phyloP scores from a whole-genome alignment of 2,329 filamentous ascomycete species.

The Sclerotinia minor region DNA sequence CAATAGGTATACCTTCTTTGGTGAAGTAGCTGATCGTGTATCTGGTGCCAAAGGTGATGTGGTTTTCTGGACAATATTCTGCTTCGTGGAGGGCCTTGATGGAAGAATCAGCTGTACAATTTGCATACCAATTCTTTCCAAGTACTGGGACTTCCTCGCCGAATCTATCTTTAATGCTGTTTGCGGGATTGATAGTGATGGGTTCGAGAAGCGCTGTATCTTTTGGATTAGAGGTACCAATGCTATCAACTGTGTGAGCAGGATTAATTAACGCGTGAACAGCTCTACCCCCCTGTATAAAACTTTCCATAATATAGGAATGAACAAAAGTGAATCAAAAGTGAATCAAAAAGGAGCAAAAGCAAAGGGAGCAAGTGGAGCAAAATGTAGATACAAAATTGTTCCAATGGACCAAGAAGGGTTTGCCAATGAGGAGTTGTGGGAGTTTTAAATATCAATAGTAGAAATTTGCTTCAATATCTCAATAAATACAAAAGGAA shows the following conservation, averaged over 20 bases:
- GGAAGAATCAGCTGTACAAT: background rate
- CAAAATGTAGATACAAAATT: constrained; percentile 41
- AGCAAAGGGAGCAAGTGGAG: constrained; percentile 25
- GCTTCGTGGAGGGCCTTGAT: background rate
- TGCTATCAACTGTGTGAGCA: constrained; percentile 35
- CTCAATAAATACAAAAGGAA: background rate
- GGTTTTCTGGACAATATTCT: background rate
- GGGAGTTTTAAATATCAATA: background rate
- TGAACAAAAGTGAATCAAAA: constrained; percentile 19
- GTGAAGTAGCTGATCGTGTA: constrained; percentile 12
- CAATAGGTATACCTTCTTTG: background rate
- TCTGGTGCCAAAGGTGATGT: constrained; percentile 16
- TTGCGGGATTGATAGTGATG: constrained; percentile 37
- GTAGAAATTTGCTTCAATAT: background rate
- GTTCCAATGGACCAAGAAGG: constrained; percentile 40
- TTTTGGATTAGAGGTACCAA: background rate
- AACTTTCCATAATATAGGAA: constrained; percentile 35
- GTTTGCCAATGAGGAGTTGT: constrained; percentile 26
- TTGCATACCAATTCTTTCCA: background rate
- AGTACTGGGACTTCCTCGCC: background rate
- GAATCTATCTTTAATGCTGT: background rate
- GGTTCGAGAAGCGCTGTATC: constrained; percentile 17
- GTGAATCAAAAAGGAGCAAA: constrained; percentile 18
- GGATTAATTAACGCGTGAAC: constrained; percentile 31
- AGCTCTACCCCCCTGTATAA: constrained; percentile 24